These are phyloP conservation scores for Wallacemonas collosoma DNA, from an alignment of 208 protist genomes.

Conservation along the genomic window DNA sequence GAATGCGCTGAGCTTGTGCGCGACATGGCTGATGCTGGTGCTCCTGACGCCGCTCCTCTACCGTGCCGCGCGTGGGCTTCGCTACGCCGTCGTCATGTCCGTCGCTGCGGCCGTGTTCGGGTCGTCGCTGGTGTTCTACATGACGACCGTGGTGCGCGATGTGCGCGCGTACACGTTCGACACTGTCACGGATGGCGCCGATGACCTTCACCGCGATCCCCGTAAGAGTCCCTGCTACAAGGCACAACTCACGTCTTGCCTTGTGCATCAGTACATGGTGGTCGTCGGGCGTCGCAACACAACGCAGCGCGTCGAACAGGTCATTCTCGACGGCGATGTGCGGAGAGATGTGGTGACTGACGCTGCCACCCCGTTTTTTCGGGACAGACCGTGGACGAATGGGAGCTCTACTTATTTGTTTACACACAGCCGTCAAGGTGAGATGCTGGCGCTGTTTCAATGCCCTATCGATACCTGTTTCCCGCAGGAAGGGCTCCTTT, in stretches of 20 bases:
- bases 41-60: constrained; percentile 34
- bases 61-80: neutral
- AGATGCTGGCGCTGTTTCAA: constrained; percentile 36
- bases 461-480: constrained; percentile 44
- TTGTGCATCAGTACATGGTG: constrained; percentile 5
- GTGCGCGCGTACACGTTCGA: constrained; percentile 20
- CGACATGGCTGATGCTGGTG: constrained; percentile 24
- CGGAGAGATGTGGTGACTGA: neutral
- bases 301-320: neutral
- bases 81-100: constrained; percentile 17
- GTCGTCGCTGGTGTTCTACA: constrained; percentile 5
- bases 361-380: neutral
- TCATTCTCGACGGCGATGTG: no score
- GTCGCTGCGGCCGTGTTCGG: neutral
- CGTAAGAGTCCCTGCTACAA: constrained; percentile 26
- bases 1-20: constrained; percentile 12
- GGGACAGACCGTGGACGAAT: constrained; percentile 19
- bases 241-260: constrained; percentile 22
- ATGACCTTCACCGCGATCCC: constrained; percentile 5
- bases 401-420: constrained; percentile 41
- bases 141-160: constrained; percentile 18
- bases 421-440: constrained; percentile 25
- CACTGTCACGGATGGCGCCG: constrained; percentile 3
- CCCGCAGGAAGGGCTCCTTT: neutral
- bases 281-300: constrained; percentile 11